A percentile compares a stretch with the other conserved stretches of the same genome.
phyloP scores from a whole-genome alignment of 2,329 filamentous ascomycete genomes.

The Diaporthe australafricana region DNA sequence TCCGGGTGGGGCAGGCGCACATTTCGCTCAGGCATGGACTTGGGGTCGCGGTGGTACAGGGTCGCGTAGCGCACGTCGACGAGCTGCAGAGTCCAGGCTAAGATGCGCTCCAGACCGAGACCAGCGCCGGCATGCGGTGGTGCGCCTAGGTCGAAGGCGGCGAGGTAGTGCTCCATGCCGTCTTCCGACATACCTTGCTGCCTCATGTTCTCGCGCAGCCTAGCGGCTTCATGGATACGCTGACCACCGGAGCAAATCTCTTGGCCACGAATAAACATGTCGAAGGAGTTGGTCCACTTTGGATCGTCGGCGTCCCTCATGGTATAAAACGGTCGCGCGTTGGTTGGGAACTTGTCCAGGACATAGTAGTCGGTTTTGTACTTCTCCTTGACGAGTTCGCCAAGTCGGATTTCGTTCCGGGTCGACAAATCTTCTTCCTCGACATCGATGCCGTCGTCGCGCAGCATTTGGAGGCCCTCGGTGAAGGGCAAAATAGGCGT shows the following conservation, averaged over 20 bases:
- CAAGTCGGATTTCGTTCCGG: slow-evolving; percentile 86
- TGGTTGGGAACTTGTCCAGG: slow-evolving; percentile 89
- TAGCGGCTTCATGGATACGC: slow-evolving; percentile 84
- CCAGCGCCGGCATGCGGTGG: slow-evolving; percentile 92
- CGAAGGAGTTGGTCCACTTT: slow-evolving; percentile 88
- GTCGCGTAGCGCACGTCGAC: slow-evolving; percentile 92
- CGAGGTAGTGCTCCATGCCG: slow-evolving; percentile 91
- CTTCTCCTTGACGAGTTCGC: slow-evolving; percentile 86
- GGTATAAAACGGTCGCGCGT: slow-evolving; percentile 90
- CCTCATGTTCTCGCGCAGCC: slow-evolving; percentile 83
- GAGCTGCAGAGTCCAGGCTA: slow-evolving; percentile 87
- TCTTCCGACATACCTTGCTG: slow-evolving; percentile 79
- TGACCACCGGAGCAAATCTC: slow-evolving; percentile 94
- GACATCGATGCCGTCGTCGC: slow-evolving; percentile 79
- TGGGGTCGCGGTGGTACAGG: slow-evolving; percentile 88
- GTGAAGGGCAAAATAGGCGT: slow-evolving; percentile 85
- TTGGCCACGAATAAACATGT: slow-evolving; percentile 93
- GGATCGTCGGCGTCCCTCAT: slow-evolving; percentile 82
- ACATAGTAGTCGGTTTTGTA: slow-evolving; percentile 93
- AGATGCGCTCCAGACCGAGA: slow-evolving; percentile 88
- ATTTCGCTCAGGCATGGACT: slow-evolving; percentile 79
- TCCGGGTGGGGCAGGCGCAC: slow-evolving; percentile 85
- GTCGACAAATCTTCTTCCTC: slow-evolving; percentile 86
- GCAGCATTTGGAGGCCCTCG: slow-evolving; percentile 84
- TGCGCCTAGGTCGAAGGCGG: slow-evolving; percentile 88